phyloP scores from a whole-genome alignment of 176 grass and related monocot species.

The Pontederia crassipes region DNA sequence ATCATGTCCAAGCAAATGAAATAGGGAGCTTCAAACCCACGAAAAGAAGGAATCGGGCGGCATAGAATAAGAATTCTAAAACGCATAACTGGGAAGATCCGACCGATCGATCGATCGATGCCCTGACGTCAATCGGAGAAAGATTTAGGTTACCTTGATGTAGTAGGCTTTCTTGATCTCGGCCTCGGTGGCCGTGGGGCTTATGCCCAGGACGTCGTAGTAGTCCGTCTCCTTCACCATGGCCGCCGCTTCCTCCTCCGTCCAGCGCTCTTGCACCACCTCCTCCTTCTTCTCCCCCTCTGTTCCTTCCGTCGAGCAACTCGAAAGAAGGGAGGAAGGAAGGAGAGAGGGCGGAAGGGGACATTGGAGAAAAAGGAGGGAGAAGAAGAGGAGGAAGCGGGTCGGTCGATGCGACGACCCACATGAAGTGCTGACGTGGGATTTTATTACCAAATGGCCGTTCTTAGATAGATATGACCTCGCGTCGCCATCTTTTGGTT shows the following conservation, averaged over 20 bases:
- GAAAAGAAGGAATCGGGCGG: too few relatives aligned
- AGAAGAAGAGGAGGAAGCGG: background rate
- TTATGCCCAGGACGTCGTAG: conserved; percentile 83
- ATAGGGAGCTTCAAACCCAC: too few relatives aligned
- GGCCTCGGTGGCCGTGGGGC: conserved; percentile 57
- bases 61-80: too few relatives aligned
- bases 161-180: conserved; percentile 99
- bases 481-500: too few relatives aligned
- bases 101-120: background rate
- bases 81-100: background rate
- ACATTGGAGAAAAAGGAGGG: background rate
- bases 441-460: too few relatives aligned
- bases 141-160: conserved; percentile 47
- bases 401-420: background rate
- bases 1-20: too few relatives aligned
- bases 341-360: background rate
- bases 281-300: background rate
- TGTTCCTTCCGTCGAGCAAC: background rate
- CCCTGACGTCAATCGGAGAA: background rate
- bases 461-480: too few relatives aligned
- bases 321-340: background rate
- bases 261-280: background rate
- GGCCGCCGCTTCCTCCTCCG: background rate
- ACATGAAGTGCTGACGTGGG: too few relatives aligned
- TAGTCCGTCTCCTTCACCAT: conserved; percentile 93